Evolutionary conservation across 2,329 filamentous ascomycete genomes (phyloP), one percentile per base, ranked within the genome.

Genomic region (Neonectria punicea): DNA sequence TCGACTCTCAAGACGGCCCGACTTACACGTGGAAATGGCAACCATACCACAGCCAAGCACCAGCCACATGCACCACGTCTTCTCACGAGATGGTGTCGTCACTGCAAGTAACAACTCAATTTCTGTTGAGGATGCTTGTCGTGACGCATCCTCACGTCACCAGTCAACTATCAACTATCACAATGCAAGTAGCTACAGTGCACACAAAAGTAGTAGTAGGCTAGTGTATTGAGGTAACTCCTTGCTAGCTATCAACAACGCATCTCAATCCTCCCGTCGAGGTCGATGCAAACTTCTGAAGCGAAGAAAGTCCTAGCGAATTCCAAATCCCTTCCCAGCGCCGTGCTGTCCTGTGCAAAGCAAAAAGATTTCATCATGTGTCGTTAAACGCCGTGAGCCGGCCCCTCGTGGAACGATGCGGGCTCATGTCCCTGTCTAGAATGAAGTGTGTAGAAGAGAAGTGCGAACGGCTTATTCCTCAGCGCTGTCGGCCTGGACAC

Each of bases 401-500:
- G 61, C 41, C 61, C 51, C 14, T 22, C n/a, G n/a, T 20, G 47
- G 49, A 61, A 50, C 47, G 55, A 61, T 68, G 61, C 60, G 32
- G 55, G 58, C 66, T 53, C 58, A 36, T 64, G 11, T 56, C 57
- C 56, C 5, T 57, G 56, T 67, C 65, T 65, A 69, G 28, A 39
- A 44, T 30, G 25, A 36, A 53, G 32, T 46, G 50, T 32, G 28
- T 44, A 16, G 30, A 18, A 36, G n/a, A 16, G 43, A 44, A 18
- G 53, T 50, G 28, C 18, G 13, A 41, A 6, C 16, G 36, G 76
- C 74, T 83, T 81, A 85, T 63, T 84, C 82, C 63, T 84, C 79
- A 14, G 70, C 75, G 67, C 80, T 80, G 71, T 89, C 86, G n/a
- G 82, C 85, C 82, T 98, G 93, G 32, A 98, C 94, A 79, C 91